Base-by-base conservation (phyloP, 2,329 filamentous ascomycete species). In the Talaromyces funiculosus region DNA sequence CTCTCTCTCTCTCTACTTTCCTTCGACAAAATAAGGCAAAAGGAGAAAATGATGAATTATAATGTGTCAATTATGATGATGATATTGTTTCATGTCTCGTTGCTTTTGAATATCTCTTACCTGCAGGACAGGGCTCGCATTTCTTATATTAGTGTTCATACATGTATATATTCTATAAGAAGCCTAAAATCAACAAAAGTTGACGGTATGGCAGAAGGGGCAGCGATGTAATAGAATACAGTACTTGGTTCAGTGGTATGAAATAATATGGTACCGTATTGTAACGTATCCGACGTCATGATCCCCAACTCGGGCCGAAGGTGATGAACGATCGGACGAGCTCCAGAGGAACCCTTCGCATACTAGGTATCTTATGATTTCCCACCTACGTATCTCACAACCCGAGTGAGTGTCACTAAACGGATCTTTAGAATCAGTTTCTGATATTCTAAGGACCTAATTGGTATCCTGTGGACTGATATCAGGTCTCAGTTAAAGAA, bases 251-350 rank as follows among this genome's bases (percentile, higher is more conserved):
- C n/a, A 51, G 9, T 49, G 8, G 22, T 22, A 20, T 18, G 4
- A 20, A 6, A 1, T 35, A 20, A 14, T 22, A 51, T 18, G n/a
- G 18, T 51, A 51, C 6, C 10, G 57, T 53, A 53, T 42, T 18
- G 55, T 49, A 57, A 47, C 37, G 45, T 57, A 20, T 49, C 22
- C 55, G 55, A 57, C 55, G 55, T 57, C 42, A 57, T 57, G 54
- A 33, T 57, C 54, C 55, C 42, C 55, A 57, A 49, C 42, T 49
- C 33, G 9, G 47, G 29, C 47, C 29, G 29, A 14, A 51, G 22
- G 47, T n/a, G 4, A 24, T 26, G 26, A 47, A 29, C 43, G 43
- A 47, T 47, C 43, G 47, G 47, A 33, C 24, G 45, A 49, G 47
- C 47, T 35, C n/a, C n/a, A 51, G 6, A 22, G 20, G 7, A 8